A percentile compares a stretch with the other conserved stretches of the same genome.
Conservation (phyloP, 2,329 filamentous ascomycete species). For the Zymoseptoria passerinii region DNA sequence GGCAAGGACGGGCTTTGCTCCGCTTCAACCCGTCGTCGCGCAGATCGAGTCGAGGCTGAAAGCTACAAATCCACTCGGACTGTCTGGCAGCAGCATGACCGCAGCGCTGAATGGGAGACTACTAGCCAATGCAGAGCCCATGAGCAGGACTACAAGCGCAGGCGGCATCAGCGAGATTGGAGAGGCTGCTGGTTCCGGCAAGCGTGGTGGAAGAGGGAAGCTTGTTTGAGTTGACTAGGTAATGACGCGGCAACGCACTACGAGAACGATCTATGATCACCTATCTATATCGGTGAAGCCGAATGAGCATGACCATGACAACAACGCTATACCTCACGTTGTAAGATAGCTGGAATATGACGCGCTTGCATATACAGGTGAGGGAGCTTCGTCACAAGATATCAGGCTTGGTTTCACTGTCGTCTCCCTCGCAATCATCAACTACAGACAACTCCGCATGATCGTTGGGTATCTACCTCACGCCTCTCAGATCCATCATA, state of each 20-base stretch:
- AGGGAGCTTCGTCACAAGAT: not conserved
- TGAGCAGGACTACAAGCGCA: slow-evolving; percentile 23
- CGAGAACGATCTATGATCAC: not conserved
- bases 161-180: slow-evolving; percentile 22
- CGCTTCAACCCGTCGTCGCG: slow-evolving; percentile 16
- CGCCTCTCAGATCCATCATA: not conserved
- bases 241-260: not conserved
- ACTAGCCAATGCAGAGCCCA: slow-evolving; percentile 21
- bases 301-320: not conserved
- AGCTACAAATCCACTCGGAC: slow-evolving; percentile 4
- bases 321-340: not conserved
- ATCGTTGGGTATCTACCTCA: not conserved
- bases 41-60: slow-evolving; percentile 15
- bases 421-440: not conserved
- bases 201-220: slow-evolving; percentile 15
- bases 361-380: not conserved
- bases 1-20: slow-evolving; percentile 28
- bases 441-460: not conserved
- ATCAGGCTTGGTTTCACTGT: not conserved
- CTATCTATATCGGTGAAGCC: not conserved
- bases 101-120: slow-evolving; percentile 19
- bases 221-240: slow-evolving; percentile 1
- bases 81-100: slow-evolving; percentile 19
- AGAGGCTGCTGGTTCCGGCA: slow-evolving; percentile 8
- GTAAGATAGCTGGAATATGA: not conserved